These are phyloP conservation scores for Rhamnella rubrinervis DNA, from an alignment of 331 rosid species.

Conservation along the genomic window DNA sequence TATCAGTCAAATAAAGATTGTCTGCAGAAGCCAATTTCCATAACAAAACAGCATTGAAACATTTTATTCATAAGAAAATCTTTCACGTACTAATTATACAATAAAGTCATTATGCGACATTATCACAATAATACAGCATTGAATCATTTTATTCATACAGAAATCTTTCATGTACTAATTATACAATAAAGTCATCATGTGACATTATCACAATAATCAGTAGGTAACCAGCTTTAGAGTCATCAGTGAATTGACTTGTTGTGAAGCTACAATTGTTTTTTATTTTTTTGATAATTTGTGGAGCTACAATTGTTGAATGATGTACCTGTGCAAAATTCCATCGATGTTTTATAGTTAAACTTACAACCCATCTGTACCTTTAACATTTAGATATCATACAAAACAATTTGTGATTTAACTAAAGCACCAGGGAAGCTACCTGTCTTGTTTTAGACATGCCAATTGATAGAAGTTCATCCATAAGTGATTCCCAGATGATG, in stretches of 20 bases:
- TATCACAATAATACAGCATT: no score
- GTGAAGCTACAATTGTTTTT: background rate
- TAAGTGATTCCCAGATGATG: slow-evolving; percentile 80
- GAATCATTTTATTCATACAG: no score
- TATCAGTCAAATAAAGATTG: no score
- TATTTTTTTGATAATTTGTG: background rate
- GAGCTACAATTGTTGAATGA: background rate
- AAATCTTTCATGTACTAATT: no score
- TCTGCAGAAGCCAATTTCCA: no score
- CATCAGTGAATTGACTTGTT: background rate
- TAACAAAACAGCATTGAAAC: no score
- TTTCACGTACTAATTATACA: no score
- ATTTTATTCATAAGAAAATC: no score
- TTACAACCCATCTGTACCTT: background rate
- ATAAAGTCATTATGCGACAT: no score
- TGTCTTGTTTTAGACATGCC: slow-evolving; percentile 74
- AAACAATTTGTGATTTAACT: background rate
- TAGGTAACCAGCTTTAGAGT: background rate
- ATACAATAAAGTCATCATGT: no score
- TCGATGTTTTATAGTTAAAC: background rate
- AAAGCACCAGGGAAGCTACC: slow-evolving; percentile 37
- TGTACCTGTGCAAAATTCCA: background rate
- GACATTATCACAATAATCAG: no score
- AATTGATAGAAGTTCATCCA: slow-evolving; percentile 70
- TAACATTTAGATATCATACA: background rate